Evolutionary conservation across 352 stramenopile species (phyloP).

Genomic region (Pilasporangium apinafurcum): DNA sequence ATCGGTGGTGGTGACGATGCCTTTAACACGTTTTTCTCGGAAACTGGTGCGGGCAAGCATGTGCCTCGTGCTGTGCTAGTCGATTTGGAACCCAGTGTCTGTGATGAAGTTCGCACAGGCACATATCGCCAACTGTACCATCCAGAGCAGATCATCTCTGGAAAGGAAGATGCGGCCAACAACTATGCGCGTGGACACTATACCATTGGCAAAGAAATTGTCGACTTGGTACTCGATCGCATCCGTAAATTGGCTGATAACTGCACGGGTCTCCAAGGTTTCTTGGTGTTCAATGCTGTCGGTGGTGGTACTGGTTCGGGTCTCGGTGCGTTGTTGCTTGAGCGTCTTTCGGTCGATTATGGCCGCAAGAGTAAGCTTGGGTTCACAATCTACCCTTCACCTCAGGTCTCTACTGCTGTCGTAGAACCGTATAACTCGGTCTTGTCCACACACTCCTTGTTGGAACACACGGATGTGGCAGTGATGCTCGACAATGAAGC

Average conservation of each 20-base stretch:
- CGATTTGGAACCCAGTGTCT: slow-evolving; percentile 97
- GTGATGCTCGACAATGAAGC: slow-evolving; percentile 99
- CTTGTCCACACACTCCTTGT: slow-evolving; percentile 95
- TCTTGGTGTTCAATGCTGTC: slow-evolving; percentile 97
- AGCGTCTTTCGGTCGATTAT: slow-evolving; percentile 97
- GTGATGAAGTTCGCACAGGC: slow-evolving; percentile 94
- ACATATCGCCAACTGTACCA: slow-evolving; percentile 97
- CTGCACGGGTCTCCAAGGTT: slow-evolving; percentile 97
- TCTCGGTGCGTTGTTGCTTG: slow-evolving; percentile 95
- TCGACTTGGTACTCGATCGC: slow-evolving; percentile 96
- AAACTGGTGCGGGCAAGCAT: slow-evolving; percentile 93
- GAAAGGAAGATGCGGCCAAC: slow-evolving; percentile 95
- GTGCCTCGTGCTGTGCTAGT: slow-evolving; percentile 97
- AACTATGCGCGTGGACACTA: slow-evolving; percentile 93
- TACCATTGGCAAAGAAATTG: slow-evolving; percentile 94
- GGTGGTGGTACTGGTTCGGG: slow-evolving; percentile 97
- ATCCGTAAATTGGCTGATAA: slow-evolving; percentile 97
- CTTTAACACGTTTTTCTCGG: slow-evolving; percentile 97
- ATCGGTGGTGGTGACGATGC: slow-evolving; percentile 92
- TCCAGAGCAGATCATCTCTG: slow-evolving; percentile 97
- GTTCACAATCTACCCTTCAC: slow-evolving; percentile 97
- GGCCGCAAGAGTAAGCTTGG: slow-evolving; percentile 97
- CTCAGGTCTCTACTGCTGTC: slow-evolving; percentile 94
- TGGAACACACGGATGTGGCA: slow-evolving; percentile 97
- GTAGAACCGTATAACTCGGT: slow-evolving; percentile 99